Percentiles rank a stretch among this genome's conserved stretches.
phyloP scores from a whole-genome alignment of 2,329 filamentous ascomycete species.

The Coniosporium tulheliwenetii region DNA sequence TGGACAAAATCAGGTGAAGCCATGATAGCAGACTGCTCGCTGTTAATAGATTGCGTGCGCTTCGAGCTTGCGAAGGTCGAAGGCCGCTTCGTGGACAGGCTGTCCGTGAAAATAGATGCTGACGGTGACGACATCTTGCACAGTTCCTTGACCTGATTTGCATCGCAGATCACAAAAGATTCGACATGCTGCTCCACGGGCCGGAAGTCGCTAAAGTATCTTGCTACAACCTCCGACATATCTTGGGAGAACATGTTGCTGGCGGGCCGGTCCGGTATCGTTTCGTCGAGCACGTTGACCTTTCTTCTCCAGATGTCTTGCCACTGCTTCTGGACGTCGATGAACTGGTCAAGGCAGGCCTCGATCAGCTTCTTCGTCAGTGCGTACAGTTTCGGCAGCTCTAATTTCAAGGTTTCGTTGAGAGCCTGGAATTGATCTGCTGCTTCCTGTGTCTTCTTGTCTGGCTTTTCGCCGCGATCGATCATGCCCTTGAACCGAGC shows the following conservation, averaged over 20 bases:
- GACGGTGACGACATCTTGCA: slow-evolving; percentile 42
- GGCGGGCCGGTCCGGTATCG: slow-evolving; percentile 6
- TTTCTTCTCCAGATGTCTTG: slow-evolving; percentile 72
- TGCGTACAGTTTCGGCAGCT: slow-evolving; percentile 69
- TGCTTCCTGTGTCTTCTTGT: slow-evolving; percentile 69
- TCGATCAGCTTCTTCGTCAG: slow-evolving; percentile 75
- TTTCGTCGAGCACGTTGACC: slow-evolving; percentile 56
- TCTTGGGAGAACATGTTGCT: slow-evolving; percentile 43
- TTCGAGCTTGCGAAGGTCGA: slow-evolving; percentile 20
- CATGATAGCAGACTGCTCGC: slow-evolving; percentile 5
- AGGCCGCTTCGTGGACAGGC: slow-evolving; percentile 22
- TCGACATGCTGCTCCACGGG: slow-evolving; percentile 58
- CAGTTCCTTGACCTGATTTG: slow-evolving; percentile 43
- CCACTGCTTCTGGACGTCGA: slow-evolving; percentile 74
- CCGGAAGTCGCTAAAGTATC: slow-evolving; percentile 66
- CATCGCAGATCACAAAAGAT: slow-evolving; percentile 64
- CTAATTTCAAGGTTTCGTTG: slow-evolving; percentile 85
- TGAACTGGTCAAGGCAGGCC: slow-evolving; percentile 66
- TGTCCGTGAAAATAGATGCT: slow-evolving; percentile 23
- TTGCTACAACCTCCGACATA: slow-evolving; percentile 55
- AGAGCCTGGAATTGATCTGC: slow-evolving; percentile 82
- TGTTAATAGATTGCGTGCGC: slow-evolving; percentile 13
- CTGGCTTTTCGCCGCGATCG: slow-evolving; percentile 68
- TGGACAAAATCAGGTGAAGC: slow-evolving; percentile 1
- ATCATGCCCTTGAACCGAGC: slow-evolving; percentile 65